Evolutionary conservation across 164 flowering plant genomes (phyloP).

Genomic region (Berberis thunbergii): DNA sequence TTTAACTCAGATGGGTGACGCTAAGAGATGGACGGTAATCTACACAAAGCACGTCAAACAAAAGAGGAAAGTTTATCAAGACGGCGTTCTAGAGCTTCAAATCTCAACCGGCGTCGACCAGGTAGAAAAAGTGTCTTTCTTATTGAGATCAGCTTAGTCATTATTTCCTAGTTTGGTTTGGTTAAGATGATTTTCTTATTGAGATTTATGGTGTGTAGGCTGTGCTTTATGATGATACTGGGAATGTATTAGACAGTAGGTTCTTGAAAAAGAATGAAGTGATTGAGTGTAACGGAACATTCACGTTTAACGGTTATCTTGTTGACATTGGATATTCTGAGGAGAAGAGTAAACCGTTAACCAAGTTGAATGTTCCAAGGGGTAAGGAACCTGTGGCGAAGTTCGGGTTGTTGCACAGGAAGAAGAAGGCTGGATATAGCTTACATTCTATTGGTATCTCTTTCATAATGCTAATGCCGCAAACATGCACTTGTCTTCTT

Average conservation of each 20-base stretch:
- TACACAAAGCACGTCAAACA: constrained; percentile 86
- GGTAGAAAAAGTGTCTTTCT: neutral
- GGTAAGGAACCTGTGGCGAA: constrained; percentile 14
- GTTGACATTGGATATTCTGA: constrained; percentile 64
- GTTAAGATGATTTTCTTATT: neutral
- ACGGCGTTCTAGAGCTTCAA: constrained; percentile 41
- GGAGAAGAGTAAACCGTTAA: constrained; percentile 19
- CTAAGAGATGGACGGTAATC: constrained; percentile 58
- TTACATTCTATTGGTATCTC: constrained; percentile 19
- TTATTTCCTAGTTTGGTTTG: no score
- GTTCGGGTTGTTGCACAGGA: constrained; percentile 7
- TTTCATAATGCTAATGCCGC: neutral
- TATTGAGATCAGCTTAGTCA: no score
- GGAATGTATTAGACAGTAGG: constrained; percentile 49
- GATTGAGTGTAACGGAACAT: constrained; percentile 46
- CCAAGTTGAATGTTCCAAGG: constrained; percentile 16
- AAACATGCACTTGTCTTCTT: neutral
- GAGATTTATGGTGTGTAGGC: constrained; percentile 23
- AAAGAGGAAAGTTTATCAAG: constrained; percentile 85
- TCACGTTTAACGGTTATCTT: constrained; percentile 46
- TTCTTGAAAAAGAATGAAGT: constrained; percentile 53
- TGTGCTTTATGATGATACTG: constrained; percentile 60
- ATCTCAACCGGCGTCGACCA: neutral
- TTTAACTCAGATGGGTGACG: constrained; percentile 9
- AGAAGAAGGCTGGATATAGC: constrained; percentile 9